Percentiles rank a stretch among this genome's conserved stretches.
Evolutionary conservation across 2,329 filamentous ascomycete genomes (phyloP).

Genomic region (Coniosporium uncinatum): DNA sequence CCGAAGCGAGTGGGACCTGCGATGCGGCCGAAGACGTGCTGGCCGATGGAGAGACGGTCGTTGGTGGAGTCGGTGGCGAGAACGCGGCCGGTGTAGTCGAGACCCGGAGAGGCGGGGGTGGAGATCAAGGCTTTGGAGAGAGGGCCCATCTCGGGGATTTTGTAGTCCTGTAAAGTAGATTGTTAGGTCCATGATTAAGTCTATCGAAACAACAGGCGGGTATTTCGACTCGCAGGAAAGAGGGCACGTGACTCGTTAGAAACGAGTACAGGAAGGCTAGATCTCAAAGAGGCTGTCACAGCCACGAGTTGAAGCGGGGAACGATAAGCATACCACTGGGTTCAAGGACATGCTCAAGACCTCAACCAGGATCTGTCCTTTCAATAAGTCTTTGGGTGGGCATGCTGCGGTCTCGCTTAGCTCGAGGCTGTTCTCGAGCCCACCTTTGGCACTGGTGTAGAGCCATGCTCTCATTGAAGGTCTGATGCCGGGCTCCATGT

Average conservation of each 20-base stretch:
- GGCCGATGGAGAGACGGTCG: constrained; percentile 21
- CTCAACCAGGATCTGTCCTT: constrained; percentile 32
- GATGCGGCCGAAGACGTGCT: constrained; percentile 31
- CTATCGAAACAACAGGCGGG: no score
- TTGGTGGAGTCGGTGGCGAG: constrained; percentile 23
- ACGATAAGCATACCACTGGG: no score
- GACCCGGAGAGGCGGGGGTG: constrained; percentile 37
- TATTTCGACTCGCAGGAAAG: no score
- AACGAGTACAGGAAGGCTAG: no score
- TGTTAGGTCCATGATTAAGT: no score
- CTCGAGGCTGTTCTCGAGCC: constrained; percentile 24
- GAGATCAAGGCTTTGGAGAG: constrained; percentile 22
- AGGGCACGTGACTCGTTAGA: no score
- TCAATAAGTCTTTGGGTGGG: constrained; percentile 4
- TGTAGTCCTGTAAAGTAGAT: no score
- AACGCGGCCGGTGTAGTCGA: constrained; percentile 47
- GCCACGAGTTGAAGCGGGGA: no score
- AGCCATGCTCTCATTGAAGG: constrained; percentile 18
- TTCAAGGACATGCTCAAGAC: constrained; percentile 39
- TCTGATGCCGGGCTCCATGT: no score
- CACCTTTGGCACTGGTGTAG: constrained; percentile 16
- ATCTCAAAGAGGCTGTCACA: no score
- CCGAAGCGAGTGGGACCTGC: constrained; percentile 22
- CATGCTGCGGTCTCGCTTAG: constrained; percentile 6
- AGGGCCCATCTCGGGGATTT: constrained; percentile 47